Evolutionary conservation across 2,329 filamentous ascomycete genomes (phyloP).

Genomic region (Stachybotrys echinatus): DNA sequence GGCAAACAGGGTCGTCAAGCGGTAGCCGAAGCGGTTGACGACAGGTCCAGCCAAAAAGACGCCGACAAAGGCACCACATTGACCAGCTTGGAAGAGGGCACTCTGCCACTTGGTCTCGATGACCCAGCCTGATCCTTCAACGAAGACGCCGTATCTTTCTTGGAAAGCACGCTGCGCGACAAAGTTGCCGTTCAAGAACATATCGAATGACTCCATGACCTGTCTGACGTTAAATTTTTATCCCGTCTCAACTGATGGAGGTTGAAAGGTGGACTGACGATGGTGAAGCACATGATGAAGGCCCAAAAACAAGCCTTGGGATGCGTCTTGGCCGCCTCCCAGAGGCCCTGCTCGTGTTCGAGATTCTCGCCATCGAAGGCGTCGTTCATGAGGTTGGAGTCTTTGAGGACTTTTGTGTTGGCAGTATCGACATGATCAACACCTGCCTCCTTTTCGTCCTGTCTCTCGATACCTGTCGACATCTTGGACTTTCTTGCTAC

Average conservation of each 20-base stretch:
- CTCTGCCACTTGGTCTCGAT: constrained; percentile 32
- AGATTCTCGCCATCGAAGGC: constrained; percentile 24
- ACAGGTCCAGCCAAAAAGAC: constrained; percentile 23
- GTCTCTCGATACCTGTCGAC: too few species aligned
- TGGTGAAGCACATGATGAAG: constrained; percentile 39
- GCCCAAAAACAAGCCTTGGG: constrained; percentile 37
- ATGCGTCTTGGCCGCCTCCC: constrained; percentile 27
- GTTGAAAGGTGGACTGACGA: constrained; percentile 24
- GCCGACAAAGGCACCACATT: constrained; percentile 22
- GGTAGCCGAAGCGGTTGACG: constrained; percentile 22
- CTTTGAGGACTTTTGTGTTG: background rate
- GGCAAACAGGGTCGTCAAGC: constrained; percentile 19
- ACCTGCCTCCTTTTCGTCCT: background rate
- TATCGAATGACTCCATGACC: constrained; percentile 41
- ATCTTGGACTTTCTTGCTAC: too few species aligned
- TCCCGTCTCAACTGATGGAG: background rate
- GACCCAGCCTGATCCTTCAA: constrained; percentile 7
- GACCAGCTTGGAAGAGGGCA: constrained; percentile 19
- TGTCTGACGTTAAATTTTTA: constrained; percentile 8
- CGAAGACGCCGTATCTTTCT: constrained; percentile 22
- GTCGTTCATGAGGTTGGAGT: background rate
- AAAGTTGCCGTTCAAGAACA: constrained; percentile 38
- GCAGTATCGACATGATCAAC: background rate
- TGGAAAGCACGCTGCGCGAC: constrained; percentile 30
- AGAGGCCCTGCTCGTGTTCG: constrained; percentile 30